Conservation (phyloP, 441 rosid genomes). For the Lepidium campestre region DNA sequence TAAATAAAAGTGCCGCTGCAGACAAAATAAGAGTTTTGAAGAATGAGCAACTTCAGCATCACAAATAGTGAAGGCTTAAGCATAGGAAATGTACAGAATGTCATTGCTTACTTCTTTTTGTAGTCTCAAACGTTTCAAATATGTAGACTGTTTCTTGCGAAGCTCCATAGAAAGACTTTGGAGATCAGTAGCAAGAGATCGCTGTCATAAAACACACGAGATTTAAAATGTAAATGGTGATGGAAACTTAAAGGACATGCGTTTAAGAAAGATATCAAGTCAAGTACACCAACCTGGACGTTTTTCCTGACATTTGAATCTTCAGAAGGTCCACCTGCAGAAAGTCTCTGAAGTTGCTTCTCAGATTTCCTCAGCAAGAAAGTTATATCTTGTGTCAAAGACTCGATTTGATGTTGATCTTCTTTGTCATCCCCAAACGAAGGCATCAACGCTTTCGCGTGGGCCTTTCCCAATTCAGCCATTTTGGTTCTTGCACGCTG, state of each 20-base stretch:
- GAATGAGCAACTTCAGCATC: not conserved
- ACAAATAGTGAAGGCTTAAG: not conserved
- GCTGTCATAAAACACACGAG: conserved; percentile 35
- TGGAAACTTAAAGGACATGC: not conserved
- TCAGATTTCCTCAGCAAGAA: conserved; percentile 69
- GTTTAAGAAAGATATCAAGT: not conserved
- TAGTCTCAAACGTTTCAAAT: conserved; percentile 82
- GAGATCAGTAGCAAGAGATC: conserved; percentile 94
- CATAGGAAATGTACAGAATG: not conserved
- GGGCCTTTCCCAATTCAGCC: conserved; percentile 76
- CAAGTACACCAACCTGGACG: conserved; percentile 56
- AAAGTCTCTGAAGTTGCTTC: conserved; percentile 68
- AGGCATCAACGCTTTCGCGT: conserved; percentile 92
- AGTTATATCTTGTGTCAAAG: conserved; percentile 72
- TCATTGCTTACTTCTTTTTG: conserved; percentile 64
- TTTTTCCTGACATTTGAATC: conserved; percentile 85
- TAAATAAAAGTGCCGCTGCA: not conserved
- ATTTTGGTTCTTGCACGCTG: conserved; percentile 64
- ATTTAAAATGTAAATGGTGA: not conserved
- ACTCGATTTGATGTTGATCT: conserved; percentile 72
- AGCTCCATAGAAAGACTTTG: conserved; percentile 89
- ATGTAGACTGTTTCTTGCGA: conserved; percentile 88
- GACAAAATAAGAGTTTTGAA: not conserved
- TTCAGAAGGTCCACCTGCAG: conserved; percentile 70
- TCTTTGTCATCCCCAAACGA: conserved; percentile 90